These are phyloP conservation scores for Aspergillus leporis DNA, from an alignment of 495 filamentous ascomycete genomes.

Conservation along the genomic window DNA sequence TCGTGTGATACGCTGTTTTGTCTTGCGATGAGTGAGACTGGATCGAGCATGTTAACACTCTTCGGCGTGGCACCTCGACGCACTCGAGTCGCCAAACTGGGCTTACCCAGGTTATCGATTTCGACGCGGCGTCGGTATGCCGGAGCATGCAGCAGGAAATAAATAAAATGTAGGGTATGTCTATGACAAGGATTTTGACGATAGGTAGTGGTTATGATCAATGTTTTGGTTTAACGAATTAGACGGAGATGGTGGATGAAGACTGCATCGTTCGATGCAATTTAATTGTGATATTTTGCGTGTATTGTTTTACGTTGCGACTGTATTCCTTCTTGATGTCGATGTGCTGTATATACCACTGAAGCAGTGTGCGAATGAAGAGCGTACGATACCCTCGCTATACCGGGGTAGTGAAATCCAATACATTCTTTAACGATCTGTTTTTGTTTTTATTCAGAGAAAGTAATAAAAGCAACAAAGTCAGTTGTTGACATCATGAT, in stretches of 20 bases:
- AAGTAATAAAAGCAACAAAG: too few relatives aligned
- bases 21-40: slow-evolving; percentile 2
- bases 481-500: too few relatives aligned
- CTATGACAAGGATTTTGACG: slow-evolving; percentile 22
- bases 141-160: slow-evolving; percentile 10
- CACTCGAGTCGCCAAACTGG: background rate
- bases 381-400: slow-evolving; percentile 44
- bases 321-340: slow-evolving; percentile 36
- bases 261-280: slow-evolving; percentile 1
- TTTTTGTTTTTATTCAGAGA: too few relatives aligned
- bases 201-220: slow-evolving; percentile 10
- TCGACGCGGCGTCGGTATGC: slow-evolving; percentile 3
- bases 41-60: slow-evolving; percentile 3
- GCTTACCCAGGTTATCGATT: background rate
- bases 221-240: slow-evolving; percentile 14
- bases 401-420: background rate
- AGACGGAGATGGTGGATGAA: slow-evolving; percentile 1
- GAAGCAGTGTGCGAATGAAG: slow-evolving; percentile 42
- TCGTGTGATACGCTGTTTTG: slow-evolving; percentile 11
- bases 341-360: slow-evolving; percentile 49
- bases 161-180: slow-evolving; percentile 18
- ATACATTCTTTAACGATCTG: background rate
- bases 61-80: background rate
- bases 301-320: slow-evolving; percentile 15
- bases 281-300: slow-evolving; percentile 10